A percentile compares a stretch with the other conserved stretches of the same genome.
These are phyloP conservation scores for Debaryomyces nepalensis DNA, from an alignment of 1,139 yeast species.

Conservation along the genomic window DNA sequence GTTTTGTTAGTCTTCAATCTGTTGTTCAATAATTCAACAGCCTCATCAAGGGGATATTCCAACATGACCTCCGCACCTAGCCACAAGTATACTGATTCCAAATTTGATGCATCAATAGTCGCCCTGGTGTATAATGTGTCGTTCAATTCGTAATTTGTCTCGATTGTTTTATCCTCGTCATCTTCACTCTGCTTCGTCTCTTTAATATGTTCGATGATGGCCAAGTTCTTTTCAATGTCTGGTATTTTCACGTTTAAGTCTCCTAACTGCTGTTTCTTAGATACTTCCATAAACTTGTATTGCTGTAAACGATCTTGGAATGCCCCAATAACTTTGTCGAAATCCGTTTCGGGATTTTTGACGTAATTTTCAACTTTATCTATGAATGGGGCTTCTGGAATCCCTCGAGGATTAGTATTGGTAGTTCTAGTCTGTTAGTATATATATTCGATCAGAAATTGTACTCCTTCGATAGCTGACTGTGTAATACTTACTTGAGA, in stretches of 20 bases:
- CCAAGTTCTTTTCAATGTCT: slow-evolving; percentile 83
- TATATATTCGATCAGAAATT: background rate
- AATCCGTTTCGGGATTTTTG: slow-evolving; percentile 67
- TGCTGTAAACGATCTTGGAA: slow-evolving; percentile 82
- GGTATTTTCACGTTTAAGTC: slow-evolving; percentile 81
- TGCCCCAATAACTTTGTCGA: slow-evolving; percentile 65
- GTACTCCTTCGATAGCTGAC: background rate
- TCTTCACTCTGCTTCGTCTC: slow-evolving; percentile 41
- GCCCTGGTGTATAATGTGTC: slow-evolving; percentile 92
- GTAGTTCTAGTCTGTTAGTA: slow-evolving; percentile 49
- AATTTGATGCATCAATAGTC: slow-evolving; percentile 53
- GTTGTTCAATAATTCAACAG: slow-evolving; percentile 65
- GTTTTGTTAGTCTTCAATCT: slow-evolving; percentile 68
- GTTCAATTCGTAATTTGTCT: slow-evolving; percentile 84
- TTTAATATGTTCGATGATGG: slow-evolving; percentile 66
- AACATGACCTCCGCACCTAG: slow-evolving; percentile 98
- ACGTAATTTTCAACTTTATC: slow-evolving; percentile 80
- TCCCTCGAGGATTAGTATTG: slow-evolving; percentile 83
- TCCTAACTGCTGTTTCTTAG: slow-evolving; percentile 69
- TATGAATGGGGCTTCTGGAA: slow-evolving; percentile 95
- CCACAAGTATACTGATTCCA: slow-evolving; percentile 77
- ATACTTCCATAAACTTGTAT: slow-evolving; percentile 86
- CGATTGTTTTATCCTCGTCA: slow-evolving; percentile 47
- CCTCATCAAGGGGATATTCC: slow-evolving; percentile 91
- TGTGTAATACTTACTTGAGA: slow-evolving; percentile 20